Conservation (phyloP, 2,329 filamentous ascomycete species). For the Fusarium begoniae region DNA sequence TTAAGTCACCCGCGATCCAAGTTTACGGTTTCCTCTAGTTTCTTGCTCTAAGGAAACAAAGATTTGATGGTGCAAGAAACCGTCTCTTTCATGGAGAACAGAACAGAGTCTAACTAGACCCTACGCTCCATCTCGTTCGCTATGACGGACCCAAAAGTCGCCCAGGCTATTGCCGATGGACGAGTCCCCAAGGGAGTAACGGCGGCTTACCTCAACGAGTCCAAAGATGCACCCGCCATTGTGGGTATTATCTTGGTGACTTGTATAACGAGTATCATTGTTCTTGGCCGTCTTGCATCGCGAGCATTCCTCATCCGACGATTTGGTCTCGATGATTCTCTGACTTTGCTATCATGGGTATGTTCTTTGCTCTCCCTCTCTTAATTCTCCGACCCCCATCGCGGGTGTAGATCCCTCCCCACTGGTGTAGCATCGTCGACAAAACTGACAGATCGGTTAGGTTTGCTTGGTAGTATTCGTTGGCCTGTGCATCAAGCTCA, state of each 20-base stretch:
- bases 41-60: neutral
- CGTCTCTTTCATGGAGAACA: slow-evolving; percentile 7
- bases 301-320: slow-evolving; percentile 49
- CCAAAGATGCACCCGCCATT: slow-evolving; percentile 50
- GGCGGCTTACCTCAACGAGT: slow-evolving; percentile 48
- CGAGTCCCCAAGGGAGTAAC: slow-evolving; percentile 48
- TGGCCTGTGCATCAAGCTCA: slow-evolving; percentile 54
- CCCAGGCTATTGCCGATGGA: slow-evolving; percentile 48
- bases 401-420: slow-evolving; percentile 11
- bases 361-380: slow-evolving; percentile 7
- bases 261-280: slow-evolving; percentile 47
- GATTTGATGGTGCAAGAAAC: neutral
- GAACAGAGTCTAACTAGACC: neutral
- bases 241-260: slow-evolving; percentile 52
- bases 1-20: neutral
- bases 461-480: slow-evolving; percentile 54
- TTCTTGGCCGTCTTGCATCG: slow-evolving; percentile 48
- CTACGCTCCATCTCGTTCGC: neutral
- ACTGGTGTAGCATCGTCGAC: neutral
- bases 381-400: neutral
- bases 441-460: slow-evolving; percentile 34
- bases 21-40: neutral
- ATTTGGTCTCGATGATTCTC: slow-evolving; percentile 51
- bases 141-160: slow-evolving; percentile 42
- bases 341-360: slow-evolving; percentile 50